Conservation (phyloP, 2,329 filamentous ascomycete species). For the Paramyrothecium sp. region DNA sequence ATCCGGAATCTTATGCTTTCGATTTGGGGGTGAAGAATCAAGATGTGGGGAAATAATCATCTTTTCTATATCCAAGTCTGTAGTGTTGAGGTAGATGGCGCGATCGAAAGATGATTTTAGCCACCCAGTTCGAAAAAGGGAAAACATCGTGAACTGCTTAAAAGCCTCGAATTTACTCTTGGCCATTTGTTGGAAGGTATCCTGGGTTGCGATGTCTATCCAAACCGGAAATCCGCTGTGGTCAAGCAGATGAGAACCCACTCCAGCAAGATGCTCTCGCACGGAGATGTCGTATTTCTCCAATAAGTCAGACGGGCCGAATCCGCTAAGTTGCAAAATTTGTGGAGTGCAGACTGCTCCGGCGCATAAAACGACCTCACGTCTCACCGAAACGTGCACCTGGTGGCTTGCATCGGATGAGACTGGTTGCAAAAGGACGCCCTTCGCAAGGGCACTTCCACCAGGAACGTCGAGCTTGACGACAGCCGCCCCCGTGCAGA, state of each 20-base stretch:
- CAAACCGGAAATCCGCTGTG: neutral
- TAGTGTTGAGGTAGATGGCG: neutral
- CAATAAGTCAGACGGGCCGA: neutral
- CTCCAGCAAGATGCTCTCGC: neutral
- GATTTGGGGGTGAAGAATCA: neutral
- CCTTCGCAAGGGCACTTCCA: neutral
- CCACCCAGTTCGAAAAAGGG: neutral
- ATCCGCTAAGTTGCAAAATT: neutral
- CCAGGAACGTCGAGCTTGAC: neutral
- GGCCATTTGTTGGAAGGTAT: neutral
- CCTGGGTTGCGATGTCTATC: neutral
- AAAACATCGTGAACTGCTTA: neutral
- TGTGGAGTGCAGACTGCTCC: neutral
- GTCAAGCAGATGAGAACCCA: neutral
- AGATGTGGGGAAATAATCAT: neutral
- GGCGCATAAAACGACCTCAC: neutral
- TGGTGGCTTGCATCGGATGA: too few relatives aligned
- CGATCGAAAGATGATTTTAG: neutral
- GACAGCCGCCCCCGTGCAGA: neutral
- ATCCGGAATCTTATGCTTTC: neutral
- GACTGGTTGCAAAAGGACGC: too few relatives aligned
- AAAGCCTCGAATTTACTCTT: neutral
- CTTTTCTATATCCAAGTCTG: neutral
- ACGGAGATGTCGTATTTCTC: neutral
- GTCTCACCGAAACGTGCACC: too few relatives aligned